Percentiles rank a stretch among this genome's conserved stretches.
These are phyloP conservation scores for Alternaria alternata DNA, from an alignment of 2,329 filamentous ascomycete species.

Conservation along the genomic window DNA sequence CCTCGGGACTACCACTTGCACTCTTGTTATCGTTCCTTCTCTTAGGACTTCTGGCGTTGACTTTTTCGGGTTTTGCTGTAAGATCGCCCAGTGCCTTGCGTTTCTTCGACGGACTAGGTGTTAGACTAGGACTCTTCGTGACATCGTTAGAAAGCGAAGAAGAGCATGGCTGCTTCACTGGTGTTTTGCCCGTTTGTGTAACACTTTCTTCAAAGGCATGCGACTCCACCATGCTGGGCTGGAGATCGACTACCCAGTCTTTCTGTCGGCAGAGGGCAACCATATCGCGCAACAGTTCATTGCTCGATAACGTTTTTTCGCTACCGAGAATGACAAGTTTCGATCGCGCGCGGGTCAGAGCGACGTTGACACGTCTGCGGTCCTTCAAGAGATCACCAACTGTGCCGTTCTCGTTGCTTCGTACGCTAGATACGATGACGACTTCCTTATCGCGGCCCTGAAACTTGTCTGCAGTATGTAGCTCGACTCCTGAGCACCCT, in stretches of 20 bases:
- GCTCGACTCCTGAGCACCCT: conserved; percentile 69
- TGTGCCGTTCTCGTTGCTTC: conserved; percentile 79
- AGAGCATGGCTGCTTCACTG: conserved; percentile 6
- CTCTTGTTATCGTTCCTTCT: conserved; percentile 32
- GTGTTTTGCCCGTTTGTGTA: conserved; percentile 48
- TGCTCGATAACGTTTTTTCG: conserved; percentile 71
- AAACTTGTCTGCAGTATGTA: conserved; percentile 97
- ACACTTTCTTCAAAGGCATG: conserved; percentile 71
- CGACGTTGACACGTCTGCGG: conserved; percentile 93
- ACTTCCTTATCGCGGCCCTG: conserved; percentile 96
- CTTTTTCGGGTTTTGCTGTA: conserved; percentile 12
- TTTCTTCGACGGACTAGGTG: conserved; percentile 46
- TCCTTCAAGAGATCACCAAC: conserved; percentile 94
- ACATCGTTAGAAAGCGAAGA: neutral
- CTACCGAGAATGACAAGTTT: conserved; percentile 92
- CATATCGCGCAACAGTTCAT: conserved; percentile 80
- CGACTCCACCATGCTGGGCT: conserved; percentile 67
- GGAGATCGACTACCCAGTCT: conserved; percentile 82
- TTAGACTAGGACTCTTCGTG: conserved; percentile 11
- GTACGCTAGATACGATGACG: conserved; percentile 84
- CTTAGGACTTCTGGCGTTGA: conserved; percentile 27
- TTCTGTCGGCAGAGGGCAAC: conserved; percentile 78
- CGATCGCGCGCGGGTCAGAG: conserved; percentile 89
- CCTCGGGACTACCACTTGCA: conserved; percentile 34
- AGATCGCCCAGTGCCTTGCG: conserved; percentile 40